phyloP scores from a whole-genome alignment of 106 monocot genomes.

The Iris macrosiphon region DNA sequence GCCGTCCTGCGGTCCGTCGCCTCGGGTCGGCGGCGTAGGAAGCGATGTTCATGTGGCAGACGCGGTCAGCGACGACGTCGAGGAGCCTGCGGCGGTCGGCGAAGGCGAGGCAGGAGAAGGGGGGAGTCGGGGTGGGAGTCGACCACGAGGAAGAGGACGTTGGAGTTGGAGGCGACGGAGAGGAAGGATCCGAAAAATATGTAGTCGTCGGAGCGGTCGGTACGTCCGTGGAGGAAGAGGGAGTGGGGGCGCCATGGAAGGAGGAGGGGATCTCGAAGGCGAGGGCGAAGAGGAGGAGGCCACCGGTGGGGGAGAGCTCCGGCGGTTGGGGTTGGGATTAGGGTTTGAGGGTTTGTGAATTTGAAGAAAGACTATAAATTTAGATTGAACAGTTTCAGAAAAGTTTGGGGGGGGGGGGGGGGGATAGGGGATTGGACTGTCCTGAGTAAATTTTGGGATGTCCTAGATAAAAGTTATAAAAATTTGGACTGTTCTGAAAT shows the following conservation, averaged over 20 bases:
- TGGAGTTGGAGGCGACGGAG: conserved; percentile 21
- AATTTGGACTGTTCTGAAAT: too few species aligned
- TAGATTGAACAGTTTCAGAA: too few species aligned
- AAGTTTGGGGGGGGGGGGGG: too few species aligned
- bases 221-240: conserved; percentile 57
- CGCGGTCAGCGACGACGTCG: conserved; percentile 39
- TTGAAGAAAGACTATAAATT: too few species aligned
- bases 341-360: too few species aligned
- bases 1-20: conserved; percentile 25
- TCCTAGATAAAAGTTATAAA: too few species aligned
- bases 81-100: conserved; percentile 58
- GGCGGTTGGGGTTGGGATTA: too few species aligned
- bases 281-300: conserved; percentile 50
- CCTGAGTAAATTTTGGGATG: too few species aligned
- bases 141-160: conserved; percentile 71
- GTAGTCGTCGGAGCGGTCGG: conserved; percentile 5
- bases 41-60: conserved; percentile 22
- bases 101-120: conserved; percentile 46
- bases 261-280: conserved; percentile 66
- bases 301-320: conserved; percentile 41
- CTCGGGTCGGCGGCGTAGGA: conserved; percentile 27
- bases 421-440: too few species aligned
- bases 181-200: conserved; percentile 36
- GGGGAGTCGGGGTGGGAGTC: conserved; percentile 17
- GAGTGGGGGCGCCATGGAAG: conserved; percentile 18